Evolutionary conservation across 352 stramenopile genomes (phyloP).

Genomic region (Phytophthora citricola): DNA sequence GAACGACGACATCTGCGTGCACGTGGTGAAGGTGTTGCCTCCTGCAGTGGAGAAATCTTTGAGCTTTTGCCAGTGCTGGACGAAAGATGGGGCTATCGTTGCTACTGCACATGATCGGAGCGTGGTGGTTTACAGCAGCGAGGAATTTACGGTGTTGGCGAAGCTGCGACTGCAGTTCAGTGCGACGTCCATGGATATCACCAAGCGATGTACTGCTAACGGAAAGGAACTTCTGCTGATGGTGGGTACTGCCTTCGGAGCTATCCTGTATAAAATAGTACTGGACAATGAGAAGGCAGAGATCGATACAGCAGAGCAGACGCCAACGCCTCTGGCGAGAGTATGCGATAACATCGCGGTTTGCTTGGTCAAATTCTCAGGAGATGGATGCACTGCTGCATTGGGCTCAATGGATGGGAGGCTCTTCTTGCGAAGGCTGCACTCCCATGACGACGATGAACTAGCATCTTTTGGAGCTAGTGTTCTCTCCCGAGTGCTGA

Average conservation of each 20-base stretch:
- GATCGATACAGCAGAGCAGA: neutral
- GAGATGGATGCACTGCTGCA: conserved; percentile 35
- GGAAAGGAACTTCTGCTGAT: conserved; percentile 26
- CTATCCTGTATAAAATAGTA: conserved; percentile 40
- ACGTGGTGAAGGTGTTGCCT: conserved; percentile 46
- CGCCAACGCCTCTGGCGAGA: conserved; percentile 14
- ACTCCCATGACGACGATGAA: neutral
- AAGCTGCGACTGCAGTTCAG: conserved; percentile 38
- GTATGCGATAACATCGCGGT: conserved; percentile 43
- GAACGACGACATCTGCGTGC: conserved; percentile 22
- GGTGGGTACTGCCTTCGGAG: conserved; percentile 45
- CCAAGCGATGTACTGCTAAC: neutral
- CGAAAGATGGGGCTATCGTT: conserved; percentile 36
- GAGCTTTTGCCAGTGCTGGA: conserved; percentile 68
- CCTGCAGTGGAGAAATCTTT: conserved; percentile 15
- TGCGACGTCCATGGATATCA: conserved; percentile 48
- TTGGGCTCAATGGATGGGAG: conserved; percentile 64
- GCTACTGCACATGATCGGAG: conserved; percentile 39
- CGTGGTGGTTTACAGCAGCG: conserved; percentile 42
- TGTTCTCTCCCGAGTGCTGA: conserved; percentile 47
- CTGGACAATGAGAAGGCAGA: neutral
- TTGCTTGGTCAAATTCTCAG: conserved; percentile 49
- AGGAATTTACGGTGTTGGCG: conserved; percentile 20
- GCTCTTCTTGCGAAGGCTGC: conserved; percentile 46
- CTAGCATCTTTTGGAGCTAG: conserved; percentile 30